Base-by-base conservation (phyloP, 495 filamentous ascomycete genomes). In the Daldinia loculata region DNA sequence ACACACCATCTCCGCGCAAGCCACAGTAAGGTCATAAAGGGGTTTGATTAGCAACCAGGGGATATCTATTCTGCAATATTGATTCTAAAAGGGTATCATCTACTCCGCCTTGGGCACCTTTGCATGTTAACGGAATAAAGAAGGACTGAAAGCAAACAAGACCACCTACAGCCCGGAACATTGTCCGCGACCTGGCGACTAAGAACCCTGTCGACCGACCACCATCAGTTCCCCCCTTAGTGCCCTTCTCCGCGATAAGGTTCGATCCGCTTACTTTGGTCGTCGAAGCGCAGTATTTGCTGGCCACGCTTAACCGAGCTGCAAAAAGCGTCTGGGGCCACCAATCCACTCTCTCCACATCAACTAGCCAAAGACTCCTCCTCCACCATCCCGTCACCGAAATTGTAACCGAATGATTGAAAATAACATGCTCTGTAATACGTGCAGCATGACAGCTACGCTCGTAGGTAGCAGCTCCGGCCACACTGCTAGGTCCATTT, bases 391-490 rank as follows among this genome's bases (percentile, higher is more conserved):
- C 59, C 52, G 61, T 82, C 70, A 84, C 66, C 81, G 79, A 79
- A 90, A 90, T 67, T 84, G 81, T 69, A 90, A 74, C 65, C 88
- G 81, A 26, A 89, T 84, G 70, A 90, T 89, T 22, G 85, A 85
- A 70, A 90, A 89, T 22, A 90, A 58, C 88, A 90, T 90, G 68
- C 89, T 90, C 78, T 89, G 88, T 76, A 89, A 72, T 27, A 90
- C 88, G 66, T 90, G 88, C 71, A 90, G 78, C 79, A 86, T 85
- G 14, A 89, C 87, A 8, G 84, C 86, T 24, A 89, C 81, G 43
- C 84, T 84, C 32, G 88, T 89, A 9, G 88, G 88, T 53, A 90
- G 74, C 60, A 90, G 71, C 80, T 89, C 88, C 7, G 88, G 88
- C 82, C 86, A 89, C 57, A 83, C 84, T 0, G 81, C 81, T 66